phyloP scores from a whole-genome alignment of 164 flowering plant species.

The Nymphaea thermarum region DNA sequence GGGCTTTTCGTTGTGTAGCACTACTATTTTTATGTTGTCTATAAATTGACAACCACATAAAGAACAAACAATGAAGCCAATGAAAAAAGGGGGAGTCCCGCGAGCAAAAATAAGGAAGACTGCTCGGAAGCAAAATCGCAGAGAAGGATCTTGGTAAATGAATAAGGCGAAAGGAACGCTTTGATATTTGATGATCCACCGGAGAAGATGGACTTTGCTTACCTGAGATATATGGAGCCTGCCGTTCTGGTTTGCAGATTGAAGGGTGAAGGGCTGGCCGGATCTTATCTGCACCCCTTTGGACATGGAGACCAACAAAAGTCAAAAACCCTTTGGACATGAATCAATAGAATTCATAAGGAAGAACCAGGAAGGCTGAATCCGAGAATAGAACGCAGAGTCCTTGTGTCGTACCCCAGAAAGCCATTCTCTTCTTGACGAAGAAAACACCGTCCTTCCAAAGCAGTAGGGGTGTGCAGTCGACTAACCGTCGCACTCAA shows the following conservation, averaged over 20 bases:
- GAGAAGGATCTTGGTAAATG: not conserved
- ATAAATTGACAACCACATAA: not conserved
- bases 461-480: no score
- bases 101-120: not conserved
- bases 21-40: not conserved
- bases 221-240: constrained; percentile 79
- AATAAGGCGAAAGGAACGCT: not conserved
- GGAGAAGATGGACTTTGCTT: not conserved
- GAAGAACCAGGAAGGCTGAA: no score
- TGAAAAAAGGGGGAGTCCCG: not conserved
- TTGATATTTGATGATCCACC: not conserved
- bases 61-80: not conserved
- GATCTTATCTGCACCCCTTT: constrained; percentile 78
- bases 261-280: constrained; percentile 41
- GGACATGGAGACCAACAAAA: constrained; percentile 1
- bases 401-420: no score
- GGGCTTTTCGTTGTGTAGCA: no score
- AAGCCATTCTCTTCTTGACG: no score
- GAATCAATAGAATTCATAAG: no score
- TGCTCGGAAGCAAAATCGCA: not conserved
- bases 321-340: no score
- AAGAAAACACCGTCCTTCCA: no score
- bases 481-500: no score
- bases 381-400: no score
- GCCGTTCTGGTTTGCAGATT: constrained; percentile 28